Evolutionary conservation across 2,329 filamentous ascomycete genomes (phyloP), one percentile per base, ranked within the genome.

Genomic region (Hymenotorrendiella dingleyae): DNA sequence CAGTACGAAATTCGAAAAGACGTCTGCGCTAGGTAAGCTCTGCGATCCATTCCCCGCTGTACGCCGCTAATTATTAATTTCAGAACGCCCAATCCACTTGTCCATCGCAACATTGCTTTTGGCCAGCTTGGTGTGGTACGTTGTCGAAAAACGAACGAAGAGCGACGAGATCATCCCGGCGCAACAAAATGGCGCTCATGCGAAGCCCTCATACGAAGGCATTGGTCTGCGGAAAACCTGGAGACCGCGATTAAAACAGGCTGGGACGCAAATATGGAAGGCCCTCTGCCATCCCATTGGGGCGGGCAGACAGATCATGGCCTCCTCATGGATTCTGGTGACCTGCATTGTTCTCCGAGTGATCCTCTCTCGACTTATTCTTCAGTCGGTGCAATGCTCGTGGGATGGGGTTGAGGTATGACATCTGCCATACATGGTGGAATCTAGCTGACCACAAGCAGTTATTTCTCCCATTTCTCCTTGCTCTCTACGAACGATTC

Each of bases 371-470:
- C 33, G 35, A n/a, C 29, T 14, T n/a, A 24, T 48, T n/a, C 36
- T 44, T 3, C 23, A 19, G 7, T 21, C 28, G 30, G 34, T 48
- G 20, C 33, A 45, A 41, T 48, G 46, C 26, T 38, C 46, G 6
- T 42, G 38, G 38, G 26, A 39, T 40, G 42, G 42, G 14, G 14
- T 48, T 32, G 42, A 45, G 46, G 46, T 48, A 45, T 19, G 16
- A 24, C 4, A 14, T 27, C 24, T 29, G 20, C 14, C 11, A 14
- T 23, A 23, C 19, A 29, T 23, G 33, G 16, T 14, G 19, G 19
- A 43, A 10, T 6, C 35, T 24, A 12, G 28, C 45, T 41, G 20
- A 38, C 1, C 11, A 22, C 5, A 16, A 16, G 8, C 19, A 48
- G 46, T 30, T 48, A 26, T 40, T 45, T 12, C 42, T 48, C 9